Percentiles rank a stretch among this genome's conserved stretches.
phyloP scores from a whole-genome alignment of 352 stramenopile species.

The Poterioochromonas sp. region DNA sequence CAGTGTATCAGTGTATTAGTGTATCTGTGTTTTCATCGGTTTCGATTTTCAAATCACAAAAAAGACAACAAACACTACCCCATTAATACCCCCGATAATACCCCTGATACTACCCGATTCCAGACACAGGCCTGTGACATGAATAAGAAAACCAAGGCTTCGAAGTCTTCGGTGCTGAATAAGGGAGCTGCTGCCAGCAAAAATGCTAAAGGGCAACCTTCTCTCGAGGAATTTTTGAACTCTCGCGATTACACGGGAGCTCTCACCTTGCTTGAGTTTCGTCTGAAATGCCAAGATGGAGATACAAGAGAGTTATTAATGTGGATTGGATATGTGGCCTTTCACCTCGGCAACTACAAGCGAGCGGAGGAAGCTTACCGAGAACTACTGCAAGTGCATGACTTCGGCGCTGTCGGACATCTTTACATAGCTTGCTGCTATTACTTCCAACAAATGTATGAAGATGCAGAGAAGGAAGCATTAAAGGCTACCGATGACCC shows the following conservation, averaged over 20 bases:
- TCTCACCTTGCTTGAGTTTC: constrained; percentile 84
- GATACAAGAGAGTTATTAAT: constrained; percentile 74
- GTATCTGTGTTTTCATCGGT: no score
- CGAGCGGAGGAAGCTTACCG: constrained; percentile 73
- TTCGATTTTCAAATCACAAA: no score
- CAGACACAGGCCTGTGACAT: no score
- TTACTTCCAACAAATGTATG: constrained; percentile 74
- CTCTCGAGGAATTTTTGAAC: constrained; percentile 52
- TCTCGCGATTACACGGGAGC: constrained; percentile 82
- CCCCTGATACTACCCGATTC: no score
- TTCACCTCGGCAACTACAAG: constrained; percentile 86
- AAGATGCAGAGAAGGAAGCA: constrained; percentile 41
- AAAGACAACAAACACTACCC: no score
- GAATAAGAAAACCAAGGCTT: no score
- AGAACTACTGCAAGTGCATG: constrained; percentile 12
- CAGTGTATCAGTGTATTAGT: no score
- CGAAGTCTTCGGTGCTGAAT: no score
- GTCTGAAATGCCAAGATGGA: constrained; percentile 53
- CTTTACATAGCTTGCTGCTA: constrained; percentile 80
- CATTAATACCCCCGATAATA: no score
- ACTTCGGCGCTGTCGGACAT: constrained; percentile 52
- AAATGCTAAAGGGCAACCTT: constrained; percentile 26
- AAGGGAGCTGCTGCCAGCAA: no score
- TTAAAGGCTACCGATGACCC: constrained; percentile 53
- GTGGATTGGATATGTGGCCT: constrained; percentile 87